These are phyloP conservation scores for Mycosphaerella sp. DNA, from an alignment of 2,329 filamentous ascomycete species.

Conservation along the genomic window DNA sequence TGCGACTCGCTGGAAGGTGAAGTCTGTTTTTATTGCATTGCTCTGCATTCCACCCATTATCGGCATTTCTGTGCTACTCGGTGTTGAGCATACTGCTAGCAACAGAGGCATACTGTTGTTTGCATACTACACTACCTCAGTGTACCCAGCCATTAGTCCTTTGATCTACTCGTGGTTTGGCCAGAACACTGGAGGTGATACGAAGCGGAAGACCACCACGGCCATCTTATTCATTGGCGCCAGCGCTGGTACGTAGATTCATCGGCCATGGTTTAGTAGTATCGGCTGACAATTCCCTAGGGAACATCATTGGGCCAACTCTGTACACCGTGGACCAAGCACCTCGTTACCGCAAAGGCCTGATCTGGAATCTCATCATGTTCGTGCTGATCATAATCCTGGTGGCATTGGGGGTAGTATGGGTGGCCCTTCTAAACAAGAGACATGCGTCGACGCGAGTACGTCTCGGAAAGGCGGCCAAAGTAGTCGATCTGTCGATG, in stretches of 20 bases:
- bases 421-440: constrained; percentile 50
- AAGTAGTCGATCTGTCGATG: constrained; percentile 56
- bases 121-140: constrained; percentile 55
- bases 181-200: constrained; percentile 62
- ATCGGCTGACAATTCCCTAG: constrained; percentile 26
- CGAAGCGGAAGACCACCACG: constrained; percentile 62
- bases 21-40: constrained; percentile 50
- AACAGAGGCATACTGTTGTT: constrained; percentile 49
- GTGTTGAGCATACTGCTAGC: constrained; percentile 40
- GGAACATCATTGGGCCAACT: constrained; percentile 61
- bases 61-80: constrained; percentile 51
- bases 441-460: constrained; percentile 51
- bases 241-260: constrained; percentile 40
- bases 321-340: constrained; percentile 58
- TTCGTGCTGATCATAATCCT: constrained; percentile 56
- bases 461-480: constrained; percentile 53
- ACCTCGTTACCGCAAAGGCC: constrained; percentile 52
- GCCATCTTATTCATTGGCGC: constrained; percentile 60
- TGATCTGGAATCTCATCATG: constrained; percentile 55
- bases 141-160: constrained; percentile 56
- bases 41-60: constrained; percentile 53
- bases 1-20: constrained; percentile 50
- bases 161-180: constrained; percentile 57
- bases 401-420: constrained; percentile 41
- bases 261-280: neutral